Evolutionary conservation across 2,329 filamentous ascomycete species (phyloP).

Genomic region (Xylaria sp.): DNA sequence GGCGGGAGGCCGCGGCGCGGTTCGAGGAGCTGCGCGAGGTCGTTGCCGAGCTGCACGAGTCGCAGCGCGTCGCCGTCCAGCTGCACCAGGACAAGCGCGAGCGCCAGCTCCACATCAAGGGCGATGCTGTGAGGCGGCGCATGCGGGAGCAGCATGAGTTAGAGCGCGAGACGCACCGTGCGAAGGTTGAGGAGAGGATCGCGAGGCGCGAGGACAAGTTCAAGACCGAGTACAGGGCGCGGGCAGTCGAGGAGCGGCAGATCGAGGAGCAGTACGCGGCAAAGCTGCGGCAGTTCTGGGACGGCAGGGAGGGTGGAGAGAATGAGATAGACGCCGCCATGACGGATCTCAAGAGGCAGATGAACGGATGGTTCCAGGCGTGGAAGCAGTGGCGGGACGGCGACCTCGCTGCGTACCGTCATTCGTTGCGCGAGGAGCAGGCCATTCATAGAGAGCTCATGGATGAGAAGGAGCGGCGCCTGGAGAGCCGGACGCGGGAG

Average conservation of each 20-base stretch:
- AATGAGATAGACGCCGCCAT: slow-evolving; percentile 49
- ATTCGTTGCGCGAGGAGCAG: slow-evolving; percentile 53
- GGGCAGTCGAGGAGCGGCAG: slow-evolving; percentile 54
- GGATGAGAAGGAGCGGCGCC: slow-evolving; percentile 51
- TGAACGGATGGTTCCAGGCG: slow-evolving; percentile 55
- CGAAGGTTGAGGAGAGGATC: slow-evolving; percentile 46
- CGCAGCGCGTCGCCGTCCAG: slow-evolving; percentile 54
- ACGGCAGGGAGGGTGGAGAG: slow-evolving; percentile 48
- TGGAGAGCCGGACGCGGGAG: slow-evolving; percentile 44
- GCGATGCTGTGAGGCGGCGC: slow-evolving; percentile 42
- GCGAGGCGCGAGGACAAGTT: slow-evolving; percentile 50
- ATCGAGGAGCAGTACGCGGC: slow-evolving; percentile 58
- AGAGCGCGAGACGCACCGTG: slow-evolving; percentile 48
- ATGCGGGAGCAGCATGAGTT: slow-evolving; percentile 50
- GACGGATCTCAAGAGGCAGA: slow-evolving; percentile 50
- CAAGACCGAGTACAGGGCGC: slow-evolving; percentile 54
- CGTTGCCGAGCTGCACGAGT: slow-evolving; percentile 55
- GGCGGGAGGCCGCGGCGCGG: slow-evolving; percentile 53
- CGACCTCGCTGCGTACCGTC: slow-evolving; percentile 53
- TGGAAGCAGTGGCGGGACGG: slow-evolving; percentile 56
- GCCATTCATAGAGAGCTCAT: slow-evolving; percentile 56
- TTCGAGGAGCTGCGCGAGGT: slow-evolving; percentile 52
- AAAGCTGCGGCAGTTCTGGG: slow-evolving; percentile 54
- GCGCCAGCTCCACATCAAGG: slow-evolving; percentile 42
- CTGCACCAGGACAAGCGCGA: slow-evolving; percentile 38